Evolutionary conservation across 2,329 filamentous ascomycete genomes (phyloP).

Genomic region (Colletotrichum filicis): DNA sequence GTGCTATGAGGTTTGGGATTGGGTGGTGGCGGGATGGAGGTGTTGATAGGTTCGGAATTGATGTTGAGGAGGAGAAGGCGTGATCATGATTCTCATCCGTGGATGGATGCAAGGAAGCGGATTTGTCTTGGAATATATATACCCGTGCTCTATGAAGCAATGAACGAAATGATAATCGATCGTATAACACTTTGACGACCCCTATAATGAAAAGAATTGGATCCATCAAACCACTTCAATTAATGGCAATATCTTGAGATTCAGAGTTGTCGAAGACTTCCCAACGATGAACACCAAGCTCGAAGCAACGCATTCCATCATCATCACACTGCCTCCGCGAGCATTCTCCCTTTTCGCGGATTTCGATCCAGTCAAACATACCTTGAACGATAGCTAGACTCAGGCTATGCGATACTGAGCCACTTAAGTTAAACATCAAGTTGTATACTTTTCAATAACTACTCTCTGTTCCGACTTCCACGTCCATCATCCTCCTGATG

Average conservation of each 20-base stretch:
- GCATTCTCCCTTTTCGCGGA: no score
- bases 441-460: background rate
- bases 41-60: slow-evolving; percentile 3
- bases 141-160: background rate
- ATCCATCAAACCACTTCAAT: no score
- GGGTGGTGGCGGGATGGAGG: slow-evolving; percentile 13
- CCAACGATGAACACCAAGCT: no score
- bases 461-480: no score
- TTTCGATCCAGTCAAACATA: no score
- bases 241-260: no score
- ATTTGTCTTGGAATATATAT: background rate
- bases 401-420: no score
- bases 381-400: no score
- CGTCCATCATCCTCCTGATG: background rate
- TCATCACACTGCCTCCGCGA: no score
- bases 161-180: background rate
- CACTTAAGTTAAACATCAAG: no score
- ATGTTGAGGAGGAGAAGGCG: slow-evolving; percentile 1
- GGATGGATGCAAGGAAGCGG: background rate
- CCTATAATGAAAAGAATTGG: background rate
- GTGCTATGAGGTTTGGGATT: slow-evolving; percentile 36
- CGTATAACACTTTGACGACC: background rate
- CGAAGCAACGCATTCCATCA: no score
- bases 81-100: background rate
- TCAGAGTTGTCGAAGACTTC: no score